These are phyloP conservation scores for Boletus sp. DNA, from an alignment of 768 basidiomycete species.

Conservation along the genomic window DNA sequence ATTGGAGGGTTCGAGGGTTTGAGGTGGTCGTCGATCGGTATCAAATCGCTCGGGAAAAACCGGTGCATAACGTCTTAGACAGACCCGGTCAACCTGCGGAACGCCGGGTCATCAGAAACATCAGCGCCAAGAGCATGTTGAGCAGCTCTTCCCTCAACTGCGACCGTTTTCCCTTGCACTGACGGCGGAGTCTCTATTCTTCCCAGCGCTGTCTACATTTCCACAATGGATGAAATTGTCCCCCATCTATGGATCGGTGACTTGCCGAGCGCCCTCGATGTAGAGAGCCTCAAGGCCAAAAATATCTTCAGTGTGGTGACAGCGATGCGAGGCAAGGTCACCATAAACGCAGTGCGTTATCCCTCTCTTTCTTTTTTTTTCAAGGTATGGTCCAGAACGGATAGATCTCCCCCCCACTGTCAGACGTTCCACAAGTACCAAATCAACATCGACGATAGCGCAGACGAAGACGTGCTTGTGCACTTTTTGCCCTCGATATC, in stretches of 20 bases:
- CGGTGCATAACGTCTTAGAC: too few relatives aligned
- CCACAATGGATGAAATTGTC: constrained; percentile 71
- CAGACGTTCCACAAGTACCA: constrained; percentile 81
- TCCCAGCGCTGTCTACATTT: too few relatives aligned
- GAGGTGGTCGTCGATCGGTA: too few relatives aligned
- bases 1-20: too few relatives aligned
- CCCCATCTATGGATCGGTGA: constrained; percentile 85
- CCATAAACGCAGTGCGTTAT: constrained; percentile 56
- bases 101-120: too few relatives aligned
- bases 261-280: constrained; percentile 65
- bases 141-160: not conserved
- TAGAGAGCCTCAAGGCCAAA: constrained; percentile 54
- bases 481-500: constrained; percentile 78
- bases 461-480: constrained; percentile 72
- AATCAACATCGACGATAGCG: constrained; percentile 72
- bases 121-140: not conserved
- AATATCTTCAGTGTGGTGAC: constrained; percentile 76
- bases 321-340: constrained; percentile 66
- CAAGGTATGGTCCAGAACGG: not conserved
- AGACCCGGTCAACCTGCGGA: too few relatives aligned
- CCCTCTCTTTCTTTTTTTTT: not conserved
- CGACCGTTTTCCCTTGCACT: not conserved
- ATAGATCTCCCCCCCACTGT: not conserved
- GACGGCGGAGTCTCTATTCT: not conserved
- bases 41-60: too few relatives aligned